phyloP scores from a whole-genome alignment of 1,139 yeast genomes.

The Arxiozyma slooffiae region DNA sequence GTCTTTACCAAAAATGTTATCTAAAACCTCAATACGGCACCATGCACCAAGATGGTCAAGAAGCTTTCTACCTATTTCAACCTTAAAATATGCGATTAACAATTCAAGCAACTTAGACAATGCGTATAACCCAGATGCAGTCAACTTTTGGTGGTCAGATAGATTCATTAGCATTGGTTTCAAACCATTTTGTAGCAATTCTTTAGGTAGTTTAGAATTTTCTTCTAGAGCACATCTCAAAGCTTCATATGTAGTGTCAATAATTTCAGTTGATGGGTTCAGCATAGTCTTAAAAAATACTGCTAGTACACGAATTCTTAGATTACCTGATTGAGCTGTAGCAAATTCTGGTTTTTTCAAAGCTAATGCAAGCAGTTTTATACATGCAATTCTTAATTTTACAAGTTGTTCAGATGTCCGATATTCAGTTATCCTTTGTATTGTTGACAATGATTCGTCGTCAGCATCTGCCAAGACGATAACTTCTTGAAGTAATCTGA shows the following conservation, averaged over 20 bases:
- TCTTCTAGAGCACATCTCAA: constrained; percentile 74
- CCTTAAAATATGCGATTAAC: constrained; percentile 85
- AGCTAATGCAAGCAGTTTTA: constrained; percentile 72
- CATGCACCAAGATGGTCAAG: constrained; percentile 92
- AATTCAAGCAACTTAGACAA: constrained; percentile 77
- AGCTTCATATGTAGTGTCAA: constrained; percentile 89
- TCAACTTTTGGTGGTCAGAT: constrained; percentile 83
- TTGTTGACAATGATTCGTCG: constrained; percentile 85
- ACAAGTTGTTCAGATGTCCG: constrained; percentile 81
- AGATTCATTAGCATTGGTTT: constrained; percentile 92
- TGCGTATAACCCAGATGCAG: constrained; percentile 86
- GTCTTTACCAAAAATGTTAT: constrained; percentile 30
- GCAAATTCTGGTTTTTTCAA: constrained; percentile 72
- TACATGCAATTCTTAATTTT: constrained; percentile 81
- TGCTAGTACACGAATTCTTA: constrained; percentile 76
- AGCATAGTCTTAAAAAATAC: constrained; percentile 91
- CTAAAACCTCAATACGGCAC: constrained; percentile 77
- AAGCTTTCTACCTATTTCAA: constrained; percentile 88
- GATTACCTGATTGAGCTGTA: constrained; percentile 68
- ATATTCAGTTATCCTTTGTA: constrained; percentile 75
- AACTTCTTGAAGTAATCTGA: constrained; percentile 77
- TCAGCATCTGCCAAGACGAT: constrained; percentile 94
- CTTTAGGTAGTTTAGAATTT: constrained; percentile 85
- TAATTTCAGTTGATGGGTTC: constrained; percentile 75
- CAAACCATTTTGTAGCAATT: constrained; percentile 81